phyloP scores from a whole-genome alignment of 768 basidiomycete species.

The Chiua virens region DNA sequence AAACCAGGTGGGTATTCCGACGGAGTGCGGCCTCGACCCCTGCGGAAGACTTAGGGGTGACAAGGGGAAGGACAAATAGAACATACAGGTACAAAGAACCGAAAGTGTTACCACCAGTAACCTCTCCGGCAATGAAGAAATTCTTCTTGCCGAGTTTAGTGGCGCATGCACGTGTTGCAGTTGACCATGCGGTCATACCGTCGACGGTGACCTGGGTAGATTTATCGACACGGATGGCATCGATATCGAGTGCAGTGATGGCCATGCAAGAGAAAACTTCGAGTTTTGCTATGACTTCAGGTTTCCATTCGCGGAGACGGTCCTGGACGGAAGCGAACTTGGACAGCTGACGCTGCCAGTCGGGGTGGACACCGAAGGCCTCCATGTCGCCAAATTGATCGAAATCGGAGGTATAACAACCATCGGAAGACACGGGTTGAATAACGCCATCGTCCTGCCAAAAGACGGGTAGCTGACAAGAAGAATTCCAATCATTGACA shows the following conservation, averaged over 20 bases:
- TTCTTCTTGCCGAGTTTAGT: constrained; percentile 71
- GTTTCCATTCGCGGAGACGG: constrained; percentile 91
- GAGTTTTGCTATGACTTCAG: constrained; percentile 75
- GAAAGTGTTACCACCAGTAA: constrained; percentile 92
- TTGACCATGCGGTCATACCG: constrained; percentile 75
- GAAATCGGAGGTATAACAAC: constrained; percentile 83
- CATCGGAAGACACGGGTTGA: constrained; percentile 49
- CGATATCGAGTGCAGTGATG: constrained; percentile 85
- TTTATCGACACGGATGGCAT: constrained; percentile 95
- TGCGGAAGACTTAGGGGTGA: constrained; percentile 26
- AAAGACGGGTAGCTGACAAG: constrained; percentile 75
- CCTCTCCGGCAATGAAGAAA: constrained; percentile 90
- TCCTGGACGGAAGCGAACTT: constrained; percentile 98
- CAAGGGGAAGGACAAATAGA: not conserved
- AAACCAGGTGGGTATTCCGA: constrained; percentile 68
- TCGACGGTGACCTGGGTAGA: constrained; percentile 88
- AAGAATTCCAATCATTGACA: constrained; percentile 65
- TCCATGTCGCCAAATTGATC: constrained; percentile 98
- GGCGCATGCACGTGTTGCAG: constrained; percentile 75
- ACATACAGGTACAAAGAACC: constrained; percentile 82
- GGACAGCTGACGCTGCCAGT: constrained; percentile 90
- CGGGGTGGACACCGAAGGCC: constrained; percentile 94
- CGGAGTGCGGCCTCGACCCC: constrained; percentile 87
- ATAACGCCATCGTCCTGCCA: constrained; percentile 76
- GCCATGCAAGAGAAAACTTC: constrained; percentile 81